Evolutionary conservation across 164 flowering plant genomes (phyloP), one percentile per base, ranked within the genome.

Genomic region (Paratinospora sagittata): DNA sequence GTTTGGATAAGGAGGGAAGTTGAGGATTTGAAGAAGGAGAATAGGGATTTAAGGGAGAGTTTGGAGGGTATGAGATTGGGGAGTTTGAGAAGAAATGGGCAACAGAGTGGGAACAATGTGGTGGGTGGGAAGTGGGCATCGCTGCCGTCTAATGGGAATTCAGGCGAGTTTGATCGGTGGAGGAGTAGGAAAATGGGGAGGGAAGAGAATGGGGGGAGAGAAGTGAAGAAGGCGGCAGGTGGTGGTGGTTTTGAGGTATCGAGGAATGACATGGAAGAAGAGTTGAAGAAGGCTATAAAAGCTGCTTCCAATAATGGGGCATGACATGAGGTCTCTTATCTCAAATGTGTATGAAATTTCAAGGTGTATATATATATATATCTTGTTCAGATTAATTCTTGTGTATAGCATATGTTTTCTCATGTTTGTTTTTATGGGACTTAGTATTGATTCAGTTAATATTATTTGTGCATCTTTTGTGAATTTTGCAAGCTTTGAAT

Each of bases 1-100:
- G 76, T 73, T 65, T 85, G 85, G 95, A 86, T 90, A 97, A 83
- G 81, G 43, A 88, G 81, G 30, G 97, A 91, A 76, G 78, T 91
- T 82, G 91, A 90, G 72, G 78, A 33, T 39, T 70, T 93, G 74
- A 81, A 80, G 76, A 83, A 72, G 58, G 93, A 87, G 74, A 91
- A 93, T 74, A 78, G 72, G 57, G 92, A 83, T 43, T 77, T 63
- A 75, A 92, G 88, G 1, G 97, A 91, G 10, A 87, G 77, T 49
- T 78, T 81, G 65, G 85, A 76, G 17, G 90, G 65, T 55, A 83
- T 61, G 65, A 86, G 77, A 69, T 76, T 91, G 83, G n/a, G 58
- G 10, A 90, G 76, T 69, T 76, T 77, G 49, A 65, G 70, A 19
- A 71, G 89, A 52, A 90, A 82, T 73, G 86, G 85, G 69, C 37